These are phyloP conservation scores for Protomyces inouyei DNA, from an alignment of 1,139 yeast species.

Conservation along the genomic window DNA sequence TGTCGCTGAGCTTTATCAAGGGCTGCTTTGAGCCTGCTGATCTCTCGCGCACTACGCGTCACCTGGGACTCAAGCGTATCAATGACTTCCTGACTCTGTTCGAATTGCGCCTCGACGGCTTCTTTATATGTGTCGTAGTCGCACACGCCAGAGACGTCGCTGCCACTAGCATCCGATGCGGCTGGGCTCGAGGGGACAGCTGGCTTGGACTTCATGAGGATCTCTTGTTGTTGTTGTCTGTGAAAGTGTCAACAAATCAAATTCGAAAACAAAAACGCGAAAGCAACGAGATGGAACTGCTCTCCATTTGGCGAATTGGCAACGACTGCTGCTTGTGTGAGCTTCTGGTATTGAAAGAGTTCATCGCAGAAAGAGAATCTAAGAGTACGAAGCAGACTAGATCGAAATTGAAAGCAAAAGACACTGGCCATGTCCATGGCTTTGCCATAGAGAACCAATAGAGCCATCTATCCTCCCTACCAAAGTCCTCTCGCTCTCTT, in stretches of 20 bases:
- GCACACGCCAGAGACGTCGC: constrained; percentile 7
- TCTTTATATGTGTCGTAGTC: constrained; percentile 19
- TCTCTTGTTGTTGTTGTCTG: not conserved
- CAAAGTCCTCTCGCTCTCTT: too few species aligned
- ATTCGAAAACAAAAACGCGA: too few species aligned
- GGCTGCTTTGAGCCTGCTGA: constrained; percentile 1
- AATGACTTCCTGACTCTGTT: constrained; percentile 9
- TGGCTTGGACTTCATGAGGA: not conserved
- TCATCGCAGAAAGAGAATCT: too few species aligned
- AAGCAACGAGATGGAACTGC: not conserved
- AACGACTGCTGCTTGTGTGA: too few species aligned
- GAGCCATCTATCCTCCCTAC: too few species aligned
- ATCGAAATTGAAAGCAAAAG: too few species aligned
- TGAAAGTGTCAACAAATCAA: too few species aligned
- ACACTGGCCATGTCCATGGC: too few species aligned
- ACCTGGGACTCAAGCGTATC: constrained; percentile 11
- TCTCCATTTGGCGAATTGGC: too few species aligned
- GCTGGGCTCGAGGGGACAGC: not conserved
- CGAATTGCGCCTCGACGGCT: constrained; percentile 16
- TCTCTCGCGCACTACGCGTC: constrained; percentile 5
- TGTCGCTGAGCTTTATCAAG: constrained; percentile 11
- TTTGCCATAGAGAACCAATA: too few species aligned
- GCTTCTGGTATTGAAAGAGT: too few species aligned
- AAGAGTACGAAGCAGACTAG: too few species aligned
- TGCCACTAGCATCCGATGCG: not conserved